phyloP scores from a whole-genome alignment of 345 rosid genomes.

The Draba incana region DNA sequence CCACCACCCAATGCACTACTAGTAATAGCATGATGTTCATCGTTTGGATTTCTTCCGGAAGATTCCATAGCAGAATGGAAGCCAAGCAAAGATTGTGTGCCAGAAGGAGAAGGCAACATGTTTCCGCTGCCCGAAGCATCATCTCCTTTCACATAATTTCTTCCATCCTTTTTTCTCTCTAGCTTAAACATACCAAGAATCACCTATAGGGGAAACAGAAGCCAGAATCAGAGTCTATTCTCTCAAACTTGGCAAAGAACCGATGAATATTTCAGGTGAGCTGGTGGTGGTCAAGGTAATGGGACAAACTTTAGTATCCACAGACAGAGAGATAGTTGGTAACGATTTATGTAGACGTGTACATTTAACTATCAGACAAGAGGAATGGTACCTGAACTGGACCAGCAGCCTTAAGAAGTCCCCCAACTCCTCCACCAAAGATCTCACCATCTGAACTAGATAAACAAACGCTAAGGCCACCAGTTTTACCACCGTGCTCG shows the following conservation, averaged over 20 bases:
- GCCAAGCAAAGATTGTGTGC: conserved; percentile 47
- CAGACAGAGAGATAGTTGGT: not conserved
- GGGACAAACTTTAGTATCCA: not conserved
- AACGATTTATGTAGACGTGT: not conserved
- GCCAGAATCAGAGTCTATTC: not conserved
- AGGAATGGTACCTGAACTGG: conserved; percentile 75
- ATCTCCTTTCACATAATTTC: conserved; percentile 52
- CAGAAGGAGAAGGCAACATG: conserved; percentile 60
- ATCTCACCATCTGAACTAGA: conserved; percentile 73
- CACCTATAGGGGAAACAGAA: conserved; percentile 48
- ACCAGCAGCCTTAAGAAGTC: conserved; percentile 81
- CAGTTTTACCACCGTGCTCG: conserved; percentile 74
- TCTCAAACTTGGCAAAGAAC: not conserved
- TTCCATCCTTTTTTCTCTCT: conserved; percentile 55
- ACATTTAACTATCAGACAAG: not conserved
- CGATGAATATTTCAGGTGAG: not conserved
- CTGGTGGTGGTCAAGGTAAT: not conserved
- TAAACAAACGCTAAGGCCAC: conserved; percentile 86
- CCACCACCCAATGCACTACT: conserved; percentile 43
- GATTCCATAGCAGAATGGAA: conserved; percentile 55
- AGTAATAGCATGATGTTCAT: conserved; percentile 48
- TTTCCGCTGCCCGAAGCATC: conserved; percentile 53
- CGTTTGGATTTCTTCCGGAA: conserved; percentile 56
- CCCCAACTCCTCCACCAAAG: conserved; percentile 94
- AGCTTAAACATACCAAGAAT: conserved; percentile 68